These are phyloP conservation scores for Cystofilobasidium bisporidii DNA, from an alignment of 768 basidiomycete species.

Conservation along the genomic window DNA sequence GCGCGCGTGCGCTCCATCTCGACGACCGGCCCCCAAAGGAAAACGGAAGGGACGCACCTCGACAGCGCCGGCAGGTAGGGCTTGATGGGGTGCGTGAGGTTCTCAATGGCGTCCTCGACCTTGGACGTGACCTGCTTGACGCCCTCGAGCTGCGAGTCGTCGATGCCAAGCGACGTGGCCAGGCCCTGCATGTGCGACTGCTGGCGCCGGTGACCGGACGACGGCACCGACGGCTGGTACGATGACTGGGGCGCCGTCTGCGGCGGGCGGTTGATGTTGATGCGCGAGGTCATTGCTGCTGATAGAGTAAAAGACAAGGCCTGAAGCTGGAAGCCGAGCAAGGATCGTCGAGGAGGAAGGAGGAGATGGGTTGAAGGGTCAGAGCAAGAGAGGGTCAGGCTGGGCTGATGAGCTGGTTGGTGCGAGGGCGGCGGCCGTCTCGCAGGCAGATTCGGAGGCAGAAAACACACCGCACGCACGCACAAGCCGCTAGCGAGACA, in stretches of 20 bases:
- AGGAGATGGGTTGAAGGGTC: neutral
- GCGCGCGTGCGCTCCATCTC: neutral
- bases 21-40: neutral
- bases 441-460: too few species aligned
- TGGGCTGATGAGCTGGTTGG: too few species aligned
- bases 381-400: too few species aligned
- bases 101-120: conserved; percentile 86
- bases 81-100: conserved; percentile 82
- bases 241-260: conserved; percentile 4
- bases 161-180: conserved; percentile 21
- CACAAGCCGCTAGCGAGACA: too few species aligned
- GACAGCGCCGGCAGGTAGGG: conserved; percentile 71
- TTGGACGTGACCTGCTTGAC: conserved; percentile 21
- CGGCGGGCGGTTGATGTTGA: conserved; percentile 22
- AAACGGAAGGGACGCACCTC: conserved; percentile 7
- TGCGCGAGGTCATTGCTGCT: conserved; percentile 26
- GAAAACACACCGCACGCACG: too few species aligned
- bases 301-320: neutral
- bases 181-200: conserved; percentile 22
- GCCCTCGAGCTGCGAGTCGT: conserved; percentile 19
- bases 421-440: too few species aligned
- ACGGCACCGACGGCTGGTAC: conserved; percentile 2
- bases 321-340: neutral
- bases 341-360: neutral
- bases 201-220: conserved; percentile 13